Conservation (phyloP, 495 filamentous ascomycete species). For the Viridothelium virens region DNA sequence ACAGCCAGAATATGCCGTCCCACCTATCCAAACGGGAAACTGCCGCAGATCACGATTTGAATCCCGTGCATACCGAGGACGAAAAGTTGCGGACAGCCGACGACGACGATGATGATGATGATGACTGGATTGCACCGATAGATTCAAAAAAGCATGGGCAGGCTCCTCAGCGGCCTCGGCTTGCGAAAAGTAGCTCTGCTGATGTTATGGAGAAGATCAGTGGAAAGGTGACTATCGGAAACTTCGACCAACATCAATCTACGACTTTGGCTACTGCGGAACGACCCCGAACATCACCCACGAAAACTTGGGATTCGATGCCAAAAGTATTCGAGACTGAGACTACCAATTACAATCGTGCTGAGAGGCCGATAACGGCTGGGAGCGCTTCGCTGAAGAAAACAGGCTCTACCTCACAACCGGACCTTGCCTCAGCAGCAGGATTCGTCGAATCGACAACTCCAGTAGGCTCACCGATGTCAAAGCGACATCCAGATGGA, state of each 20-base stretch:
- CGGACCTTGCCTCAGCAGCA: constrained; percentile 38
- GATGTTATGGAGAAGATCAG: constrained; percentile 48
- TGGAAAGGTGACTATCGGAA: constrained; percentile 19
- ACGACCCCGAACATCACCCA: background rate
- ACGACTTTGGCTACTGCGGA: constrained; percentile 22
- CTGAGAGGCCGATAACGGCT: constrained; percentile 32
- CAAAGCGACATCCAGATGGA: constrained; percentile 59
- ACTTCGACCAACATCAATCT: constrained; percentile 37
- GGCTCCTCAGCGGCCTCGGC: constrained; percentile 25
- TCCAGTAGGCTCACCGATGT: constrained; percentile 58
- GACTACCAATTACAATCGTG: constrained; percentile 41
- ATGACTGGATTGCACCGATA: constrained; percentile 68
- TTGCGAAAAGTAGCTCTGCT: constrained; percentile 50
- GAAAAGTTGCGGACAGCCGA: constrained; percentile 16
- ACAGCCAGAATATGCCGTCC: constrained; percentile 47
- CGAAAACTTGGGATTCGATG: constrained; percentile 1
- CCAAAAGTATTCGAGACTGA: background rate
- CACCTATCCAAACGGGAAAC: constrained; percentile 39
- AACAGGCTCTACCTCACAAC: constrained; percentile 56
- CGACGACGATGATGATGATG: constrained; percentile 56
- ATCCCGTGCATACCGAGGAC: background rate
- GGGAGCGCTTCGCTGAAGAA: constrained; percentile 47
- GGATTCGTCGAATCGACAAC: constrained; percentile 48
- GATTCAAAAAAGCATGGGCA: constrained; percentile 18
- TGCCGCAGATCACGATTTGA: constrained; percentile 23